A percentile compares a stretch with the other conserved stretches of the same genome.
Evolutionary conservation across 345 rosid genomes (phyloP).

Genomic region (Heritiera littoralis): DNA sequence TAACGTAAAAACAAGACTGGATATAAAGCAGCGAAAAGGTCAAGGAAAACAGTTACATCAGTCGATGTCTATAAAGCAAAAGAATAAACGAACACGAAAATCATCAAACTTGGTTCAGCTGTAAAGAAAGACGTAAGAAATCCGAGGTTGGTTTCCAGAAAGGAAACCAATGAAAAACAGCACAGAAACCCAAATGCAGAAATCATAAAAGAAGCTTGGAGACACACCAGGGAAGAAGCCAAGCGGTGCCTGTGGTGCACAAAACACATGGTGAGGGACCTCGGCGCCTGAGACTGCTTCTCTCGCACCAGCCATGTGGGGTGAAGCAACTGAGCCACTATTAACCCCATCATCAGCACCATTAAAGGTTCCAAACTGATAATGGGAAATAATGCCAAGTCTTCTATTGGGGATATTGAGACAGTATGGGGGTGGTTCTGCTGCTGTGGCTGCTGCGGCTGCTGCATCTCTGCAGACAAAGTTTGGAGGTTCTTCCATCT

Average conservation of each 20-base stretch:
- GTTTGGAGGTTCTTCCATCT: conserved; percentile 37
- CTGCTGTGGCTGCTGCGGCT: conserved; percentile 17
- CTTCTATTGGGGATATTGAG: conserved; percentile 27
- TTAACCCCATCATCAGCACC: conserved; percentile 28
- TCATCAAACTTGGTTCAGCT: conserved; percentile 6
- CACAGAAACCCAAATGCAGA: conserved; percentile 31
- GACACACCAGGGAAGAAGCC: conserved; percentile 40
- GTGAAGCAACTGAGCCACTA: conserved; percentile 26
- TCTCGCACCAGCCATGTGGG: conserved; percentile 26
- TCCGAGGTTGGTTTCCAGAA: conserved; percentile 14
- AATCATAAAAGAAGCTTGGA: not conserved
- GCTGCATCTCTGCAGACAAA: conserved; percentile 31
- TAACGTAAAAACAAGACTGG: not conserved
- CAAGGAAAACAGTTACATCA: conserved; percentile 24
- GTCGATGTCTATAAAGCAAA: conserved; percentile 16
- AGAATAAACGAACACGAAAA: conserved; percentile 21
- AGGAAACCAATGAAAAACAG: conserved; percentile 20
- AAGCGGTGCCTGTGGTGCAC: conserved; percentile 34
- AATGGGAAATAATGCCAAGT: conserved; percentile 19
- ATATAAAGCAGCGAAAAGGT: conserved; percentile 19
- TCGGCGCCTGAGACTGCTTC: conserved; percentile 30
- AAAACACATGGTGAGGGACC: not conserved
- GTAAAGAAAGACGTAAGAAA: not conserved
- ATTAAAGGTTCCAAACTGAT: conserved; percentile 32
- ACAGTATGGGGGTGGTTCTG: conserved; percentile 29